A percentile compares a stretch with the other conserved stretches of the same genome.
These are phyloP conservation scores for Metschnikowia drakensbergensis DNA, from an alignment of 805 yeast species.

Conservation along the genomic window DNA sequence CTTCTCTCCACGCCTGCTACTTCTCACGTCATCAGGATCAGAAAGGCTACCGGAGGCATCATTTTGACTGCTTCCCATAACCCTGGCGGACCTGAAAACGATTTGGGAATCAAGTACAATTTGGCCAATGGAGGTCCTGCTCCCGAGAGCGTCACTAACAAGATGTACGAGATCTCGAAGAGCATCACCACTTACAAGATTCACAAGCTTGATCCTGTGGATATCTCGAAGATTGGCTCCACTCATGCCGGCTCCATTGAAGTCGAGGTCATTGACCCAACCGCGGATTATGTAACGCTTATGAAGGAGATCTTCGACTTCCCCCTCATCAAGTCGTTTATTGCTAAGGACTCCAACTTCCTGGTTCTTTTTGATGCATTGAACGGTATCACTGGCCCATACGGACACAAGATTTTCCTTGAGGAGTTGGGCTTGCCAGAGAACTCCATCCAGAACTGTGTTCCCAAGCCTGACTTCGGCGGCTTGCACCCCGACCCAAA, in stretches of 20 bases:
- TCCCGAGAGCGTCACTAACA: constrained; percentile 89
- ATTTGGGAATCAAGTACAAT: constrained; percentile 94
- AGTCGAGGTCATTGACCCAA: constrained; percentile 81
- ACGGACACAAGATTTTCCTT: constrained; percentile 78
- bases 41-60: constrained; percentile 85
- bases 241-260: constrained; percentile 52
- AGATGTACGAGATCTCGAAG: constrained; percentile 70
- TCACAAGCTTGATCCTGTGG: constrained; percentile 60
- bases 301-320: constrained; percentile 87
- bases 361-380: constrained; percentile 81
- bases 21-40: constrained; percentile 81
- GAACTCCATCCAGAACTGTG: constrained; percentile 69
- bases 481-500: constrained; percentile 98
- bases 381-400: constrained; percentile 97
- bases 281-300: constrained; percentile 71
- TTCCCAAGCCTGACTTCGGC: constrained; percentile 87
- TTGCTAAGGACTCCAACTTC: constrained; percentile 53
- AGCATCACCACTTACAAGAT: constrained; percentile 57
- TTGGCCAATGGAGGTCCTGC: constrained; percentile 97
- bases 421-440: constrained; percentile 78
- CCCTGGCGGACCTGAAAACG: constrained; percentile 94
- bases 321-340: constrained; percentile 68
- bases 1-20: constrained; percentile 95
- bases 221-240: constrained; percentile 56
- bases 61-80: constrained; percentile 95